A percentile compares a stretch with the other conserved stretches of the same genome.
phyloP scores from a whole-genome alignment of 129 eudicot species.

The Arctium lappa region DNA sequence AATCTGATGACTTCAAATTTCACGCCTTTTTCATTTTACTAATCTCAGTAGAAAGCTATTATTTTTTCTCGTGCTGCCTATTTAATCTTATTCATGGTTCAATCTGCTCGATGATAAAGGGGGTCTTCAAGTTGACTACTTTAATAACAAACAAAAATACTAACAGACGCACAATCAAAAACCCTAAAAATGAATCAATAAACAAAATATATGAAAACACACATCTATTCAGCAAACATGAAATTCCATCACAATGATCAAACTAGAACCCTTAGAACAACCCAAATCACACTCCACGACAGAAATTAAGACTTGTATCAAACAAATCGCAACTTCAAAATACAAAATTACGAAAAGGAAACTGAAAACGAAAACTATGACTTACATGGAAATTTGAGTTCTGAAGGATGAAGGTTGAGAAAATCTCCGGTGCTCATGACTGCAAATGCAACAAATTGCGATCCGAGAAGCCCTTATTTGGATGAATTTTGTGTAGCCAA shows the following conservation, averaged over 20 bases:
- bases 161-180: background rate
- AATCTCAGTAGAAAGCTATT: conserved; percentile 2
- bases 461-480: conserved; percentile 13
- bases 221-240: background rate
- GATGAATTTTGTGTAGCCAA: background rate
- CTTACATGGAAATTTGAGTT: conserved; percentile 92
- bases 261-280: background rate
- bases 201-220: conserved; percentile 1
- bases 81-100: conserved; percentile 6
- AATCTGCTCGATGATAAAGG: background rate
- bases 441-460: conserved; percentile 18
- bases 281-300: background rate
- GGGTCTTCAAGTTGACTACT: background rate
- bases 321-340: conserved; percentile 15
- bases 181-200: conserved; percentile 5
- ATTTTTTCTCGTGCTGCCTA: background rate
- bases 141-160: background rate
- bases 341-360: background rate
- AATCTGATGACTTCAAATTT: background rate
- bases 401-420: conserved; percentile 74
- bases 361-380: background rate
- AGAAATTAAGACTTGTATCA: background rate
- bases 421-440: conserved; percentile 74
- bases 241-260: background rate
- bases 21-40: background rate